Base-by-base conservation (phyloP, 768 basidiomycete species). In the Leccinum imitatum region DNA sequence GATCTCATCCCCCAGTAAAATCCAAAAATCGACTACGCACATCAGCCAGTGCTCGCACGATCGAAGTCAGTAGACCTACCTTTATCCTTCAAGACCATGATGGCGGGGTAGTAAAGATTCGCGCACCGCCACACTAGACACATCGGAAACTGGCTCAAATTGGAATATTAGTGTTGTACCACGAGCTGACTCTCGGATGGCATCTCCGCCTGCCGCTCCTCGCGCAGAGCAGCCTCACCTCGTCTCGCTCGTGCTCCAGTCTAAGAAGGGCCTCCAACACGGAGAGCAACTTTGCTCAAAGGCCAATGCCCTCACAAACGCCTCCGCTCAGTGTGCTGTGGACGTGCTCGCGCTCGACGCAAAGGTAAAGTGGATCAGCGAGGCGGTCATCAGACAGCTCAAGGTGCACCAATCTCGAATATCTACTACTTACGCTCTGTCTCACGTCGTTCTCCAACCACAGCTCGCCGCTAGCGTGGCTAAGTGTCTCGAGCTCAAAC, bases 321-420 rank as follows among this genome's bases (percentile, higher is more conserved):
- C 80, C 47, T 90, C 91, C 3, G 83, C 89, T 0, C 83, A 85
- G 62, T 78, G 79, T 41, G 83, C 85, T 0, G 77, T 91, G 13
- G 89, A 91, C 67, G 83, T 92, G 4, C 80, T 93, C 6, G 87
- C 87, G 0, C 78, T 91, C 19, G 90, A 92, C 68, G 90, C 91
- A 31, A 90, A 87, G 73, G 86, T 92, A 8, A 80, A 82, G 55
- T 94, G 90, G 91, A 79, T 90, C 55, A 83, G 81, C 31, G 83
- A 87, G 31, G 89, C 87, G 15, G 85, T 92, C 23, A 69, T 85
- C 15, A 88, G 91, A 63, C 92, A 93, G 68, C 79, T 93, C 50
- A 86, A 86, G 80, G 92, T 89, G 60, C 44, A 77, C 39, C 25
- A 41, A 35, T 33, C 3, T n/a, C 1, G 0, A 23, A 2, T 17